These are phyloP conservation scores for Trametes villosa DNA, from an alignment of 768 basidiomycete genomes.

Conservation along the genomic window DNA sequence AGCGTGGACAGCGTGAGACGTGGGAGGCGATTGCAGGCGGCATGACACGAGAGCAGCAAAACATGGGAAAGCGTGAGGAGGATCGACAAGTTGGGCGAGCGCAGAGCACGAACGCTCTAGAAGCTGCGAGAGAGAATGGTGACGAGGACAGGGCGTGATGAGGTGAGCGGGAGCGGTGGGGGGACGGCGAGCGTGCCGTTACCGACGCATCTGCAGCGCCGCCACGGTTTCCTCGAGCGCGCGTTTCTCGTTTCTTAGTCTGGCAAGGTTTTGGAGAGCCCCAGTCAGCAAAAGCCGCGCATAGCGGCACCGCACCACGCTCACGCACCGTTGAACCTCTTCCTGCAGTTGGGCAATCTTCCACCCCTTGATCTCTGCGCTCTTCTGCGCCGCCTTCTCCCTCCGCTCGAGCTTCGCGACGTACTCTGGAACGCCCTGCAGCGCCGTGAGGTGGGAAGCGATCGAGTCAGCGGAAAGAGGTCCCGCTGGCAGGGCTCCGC, in stretches of 20 bases:
- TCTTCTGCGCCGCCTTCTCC: constrained; percentile 40
- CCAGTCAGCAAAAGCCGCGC: constrained; percentile 12
- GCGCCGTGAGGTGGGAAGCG: constrained; percentile 22
- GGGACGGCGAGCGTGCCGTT: background rate
- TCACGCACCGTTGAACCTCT: constrained; percentile 21
- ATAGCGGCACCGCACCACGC: constrained; percentile 15
- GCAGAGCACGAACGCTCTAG: constrained; percentile 15
- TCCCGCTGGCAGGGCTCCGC: constrained; percentile 8
- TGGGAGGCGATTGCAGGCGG: background rate
- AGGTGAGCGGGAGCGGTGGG: background rate
- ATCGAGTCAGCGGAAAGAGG: constrained; percentile 34
- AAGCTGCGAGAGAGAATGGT: background rate
- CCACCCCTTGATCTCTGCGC: constrained; percentile 28
- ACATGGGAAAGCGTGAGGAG: constrained; percentile 14
- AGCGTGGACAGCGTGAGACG: constrained; percentile 17
- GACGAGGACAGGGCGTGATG: constrained; percentile 1
- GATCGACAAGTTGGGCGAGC: constrained; percentile 7
- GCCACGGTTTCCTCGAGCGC: constrained; percentile 23
- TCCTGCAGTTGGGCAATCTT: constrained; percentile 23
- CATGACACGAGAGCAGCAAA: constrained; percentile 12
- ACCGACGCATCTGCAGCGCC: constrained; percentile 16
- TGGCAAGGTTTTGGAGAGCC: constrained; percentile 1
- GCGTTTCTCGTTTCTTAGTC: constrained; percentile 19
- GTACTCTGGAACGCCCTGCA: constrained; percentile 32
- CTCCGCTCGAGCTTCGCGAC: constrained; percentile 46